Evolutionary conservation across 345 rosid species (phyloP).

Genomic region (Eucalyptus coolabah): DNA sequence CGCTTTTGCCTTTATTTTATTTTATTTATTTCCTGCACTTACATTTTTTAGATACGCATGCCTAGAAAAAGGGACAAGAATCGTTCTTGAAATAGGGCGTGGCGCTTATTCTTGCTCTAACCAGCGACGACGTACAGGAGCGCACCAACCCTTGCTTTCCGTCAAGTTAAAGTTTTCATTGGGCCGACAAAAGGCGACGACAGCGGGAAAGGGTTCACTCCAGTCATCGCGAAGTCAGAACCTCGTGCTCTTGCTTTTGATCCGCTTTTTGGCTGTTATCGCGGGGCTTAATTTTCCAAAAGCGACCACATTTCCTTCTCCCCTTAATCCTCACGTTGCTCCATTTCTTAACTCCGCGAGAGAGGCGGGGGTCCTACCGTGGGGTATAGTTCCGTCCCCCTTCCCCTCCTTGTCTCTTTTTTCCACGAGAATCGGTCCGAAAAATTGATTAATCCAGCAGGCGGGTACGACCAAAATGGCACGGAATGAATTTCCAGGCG

Average conservation of each 20-base stretch:
- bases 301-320: not conserved
- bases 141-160: not conserved
- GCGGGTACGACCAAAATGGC: not conserved
- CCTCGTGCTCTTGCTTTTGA: not conserved
- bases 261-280: not conserved
- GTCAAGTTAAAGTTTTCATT: not conserved
- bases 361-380: too few species aligned
- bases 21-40: not conserved
- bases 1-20: not conserved
- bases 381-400: too few species aligned
- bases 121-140: not conserved
- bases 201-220: not conserved
- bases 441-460: not conserved
- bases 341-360: not conserved
- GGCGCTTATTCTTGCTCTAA: not conserved
- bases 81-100: not conserved
- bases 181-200: not conserved
- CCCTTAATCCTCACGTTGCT: not conserved
- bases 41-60: not conserved
- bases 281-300: not conserved
- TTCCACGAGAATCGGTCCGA: not conserved
- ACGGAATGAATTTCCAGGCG: not conserved
- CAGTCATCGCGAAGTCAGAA: not conserved
- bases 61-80: not conserved
- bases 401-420: not conserved